Base-by-base conservation (phyloP, 2,329 filamentous ascomycete genomes). In the Colletotrichum aenigma region DNA sequence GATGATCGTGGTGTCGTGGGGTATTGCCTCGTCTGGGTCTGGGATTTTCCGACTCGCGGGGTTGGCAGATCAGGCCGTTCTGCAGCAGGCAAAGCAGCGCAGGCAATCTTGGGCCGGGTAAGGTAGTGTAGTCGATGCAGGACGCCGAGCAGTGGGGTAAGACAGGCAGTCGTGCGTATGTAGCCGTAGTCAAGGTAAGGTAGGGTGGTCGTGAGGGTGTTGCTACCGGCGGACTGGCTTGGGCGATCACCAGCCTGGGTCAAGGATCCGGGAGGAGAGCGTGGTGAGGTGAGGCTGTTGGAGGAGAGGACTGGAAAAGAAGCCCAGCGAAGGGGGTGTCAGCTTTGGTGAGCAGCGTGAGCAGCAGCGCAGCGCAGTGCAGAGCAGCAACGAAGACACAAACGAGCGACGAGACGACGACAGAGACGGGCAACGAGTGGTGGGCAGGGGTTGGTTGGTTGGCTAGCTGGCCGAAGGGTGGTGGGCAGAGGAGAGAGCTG, bases 271-370 rank as follows among this genome's bases (percentile, higher is more conserved):
- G 71, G 36, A 55, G 58, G 48, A 52, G 68, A 36, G 56, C 60
- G 38, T 48, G 26, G 43, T 52, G 43, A 52, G 65, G 74, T 76
- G 74, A 77, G 76, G 76, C 76, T 77, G 66, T 77, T 52, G 74
- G n/a, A 62, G 58, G 28, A 62, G 38, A 66, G 52, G 69, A 74
- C 75, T 75, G 67, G 72, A 69, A 62, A 56, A 43, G 68, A 70
- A 52, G 61, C 62, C 43, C 43, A 21, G 43, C 43, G 43, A 34
- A 68, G 65, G 67, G 60, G 76, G 69, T 76, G 76, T 77, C 76
- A 77, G 74, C 74, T 67, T 75, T 67, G 24, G 58, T 68, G 61
- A 60, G 68, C 65, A 56, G 62, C 43, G 43, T 55, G 66, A 43
- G n/a, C 28, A 38, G 71, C 60, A 60, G 26, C 56, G 56, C 43